phyloP scores from a whole-genome alignment of 1,284 basidiomycete species.

The Ceratobasidium sp. region DNA sequence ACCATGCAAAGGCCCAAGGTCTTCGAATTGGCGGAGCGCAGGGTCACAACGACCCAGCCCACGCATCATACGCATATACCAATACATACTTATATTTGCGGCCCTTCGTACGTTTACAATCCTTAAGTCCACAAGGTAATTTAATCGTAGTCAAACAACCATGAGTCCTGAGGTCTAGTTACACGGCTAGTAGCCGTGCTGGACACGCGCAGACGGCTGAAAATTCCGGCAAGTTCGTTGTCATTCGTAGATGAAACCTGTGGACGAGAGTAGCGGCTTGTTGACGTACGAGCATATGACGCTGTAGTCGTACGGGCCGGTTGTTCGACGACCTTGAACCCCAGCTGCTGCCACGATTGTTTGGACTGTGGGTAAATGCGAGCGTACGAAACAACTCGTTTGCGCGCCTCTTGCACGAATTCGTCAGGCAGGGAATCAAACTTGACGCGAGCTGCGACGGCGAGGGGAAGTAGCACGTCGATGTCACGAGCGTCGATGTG shows the following conservation, averaged over 20 bases:
- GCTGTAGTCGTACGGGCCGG: background rate
- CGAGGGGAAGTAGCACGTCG: constrained; percentile 27
- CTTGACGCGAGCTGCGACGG: background rate
- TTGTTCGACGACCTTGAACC: background rate
- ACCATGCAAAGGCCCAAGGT: too few relatives aligned
- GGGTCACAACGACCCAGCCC: too few relatives aligned
- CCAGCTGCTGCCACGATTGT: constrained; percentile 5
- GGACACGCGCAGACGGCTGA: constrained; percentile 1
- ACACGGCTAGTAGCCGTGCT: background rate
- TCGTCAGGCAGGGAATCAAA: constrained; percentile 23
- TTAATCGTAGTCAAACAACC: background rate
- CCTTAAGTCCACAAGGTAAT: background rate
- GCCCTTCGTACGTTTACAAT: background rate
- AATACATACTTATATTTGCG: too few relatives aligned
- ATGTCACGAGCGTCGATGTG: constrained; percentile 29
- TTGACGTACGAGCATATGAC: background rate
- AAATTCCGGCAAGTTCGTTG: background rate
- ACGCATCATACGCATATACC: background rate
- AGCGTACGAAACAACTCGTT: constrained; percentile 6
- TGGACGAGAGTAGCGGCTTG: background rate
- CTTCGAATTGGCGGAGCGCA: too few relatives aligned
- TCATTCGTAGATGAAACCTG: background rate
- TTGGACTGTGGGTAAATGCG: background rate
- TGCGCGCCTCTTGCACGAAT: constrained; percentile 14
- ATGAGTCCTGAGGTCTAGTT: background rate